Percentiles rank a stretch among this genome's conserved stretches.
Conservation (phyloP, 768 basidiomycete species). For the Saitozyma podzolica region DNA sequence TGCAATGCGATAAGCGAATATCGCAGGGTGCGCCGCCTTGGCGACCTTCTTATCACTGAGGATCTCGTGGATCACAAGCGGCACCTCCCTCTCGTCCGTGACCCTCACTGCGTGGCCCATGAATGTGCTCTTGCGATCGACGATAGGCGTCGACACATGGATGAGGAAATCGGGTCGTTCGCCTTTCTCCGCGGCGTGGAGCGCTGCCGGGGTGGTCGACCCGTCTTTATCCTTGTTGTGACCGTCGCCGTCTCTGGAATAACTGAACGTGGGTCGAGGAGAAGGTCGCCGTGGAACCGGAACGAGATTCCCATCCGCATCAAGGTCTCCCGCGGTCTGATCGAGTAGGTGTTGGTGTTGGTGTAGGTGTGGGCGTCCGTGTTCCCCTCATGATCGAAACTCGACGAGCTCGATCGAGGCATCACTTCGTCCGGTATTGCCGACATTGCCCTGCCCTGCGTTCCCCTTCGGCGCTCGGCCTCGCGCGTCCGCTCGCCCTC, state of each 20-base stretch:
- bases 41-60: conserved; percentile 53
- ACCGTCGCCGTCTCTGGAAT: conserved; percentile 6
- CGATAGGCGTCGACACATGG: conserved; percentile 72
- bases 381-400: background rate
- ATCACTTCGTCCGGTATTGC: background rate
- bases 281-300: conserved; percentile 5
- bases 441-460: conserved; percentile 13
- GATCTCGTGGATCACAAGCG: conserved; percentile 48
- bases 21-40: conserved; percentile 41
- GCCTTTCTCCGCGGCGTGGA: conserved; percentile 11
- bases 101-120: conserved; percentile 81
- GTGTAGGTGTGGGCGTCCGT: no score
- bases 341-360: background rate
- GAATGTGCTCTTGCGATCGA: conserved; percentile 81
- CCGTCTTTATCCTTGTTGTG: background rate
- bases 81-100: conserved; percentile 72
- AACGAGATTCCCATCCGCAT: background rate
- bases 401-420: background rate
- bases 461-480: conserved; percentile 17
- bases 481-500: conserved; percentile 34
- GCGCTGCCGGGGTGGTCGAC: conserved; percentile 11
- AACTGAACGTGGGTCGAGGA: conserved; percentile 33
- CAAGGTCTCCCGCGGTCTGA: background rate
- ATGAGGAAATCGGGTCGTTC: conserved; percentile 58
- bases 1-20: conserved; percentile 42